Evolutionary conservation across 495 filamentous ascomycete species (phyloP).

Genomic region (Tuber brumale): DNA sequence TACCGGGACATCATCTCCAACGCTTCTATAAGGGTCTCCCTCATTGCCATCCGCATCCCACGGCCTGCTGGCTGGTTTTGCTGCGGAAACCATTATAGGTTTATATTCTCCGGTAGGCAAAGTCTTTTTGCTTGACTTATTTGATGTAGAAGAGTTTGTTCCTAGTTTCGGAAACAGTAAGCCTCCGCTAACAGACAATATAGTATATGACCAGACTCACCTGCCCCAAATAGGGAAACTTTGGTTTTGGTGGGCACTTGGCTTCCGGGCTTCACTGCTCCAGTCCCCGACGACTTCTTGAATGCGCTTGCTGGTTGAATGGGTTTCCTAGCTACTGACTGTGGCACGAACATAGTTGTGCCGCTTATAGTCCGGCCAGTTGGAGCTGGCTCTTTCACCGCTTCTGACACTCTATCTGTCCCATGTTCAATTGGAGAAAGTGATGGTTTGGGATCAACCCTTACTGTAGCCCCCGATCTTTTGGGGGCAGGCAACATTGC

Average conservation of each 20-base stretch:
- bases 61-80: slow-evolving; percentile 27
- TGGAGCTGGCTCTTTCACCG: slow-evolving; percentile 5
- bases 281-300: slow-evolving; percentile 19
- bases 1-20: background rate
- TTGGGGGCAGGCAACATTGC: slow-evolving; percentile 40
- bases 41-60: slow-evolving; percentile 7
- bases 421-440: slow-evolving; percentile 3
- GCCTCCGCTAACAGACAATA: background rate
- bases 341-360: slow-evolving; percentile 36
- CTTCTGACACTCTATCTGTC: slow-evolving; percentile 2
- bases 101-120: slow-evolving; percentile 33
- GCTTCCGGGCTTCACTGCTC: slow-evolving; percentile 5
- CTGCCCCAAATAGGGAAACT: slow-evolving; percentile 38
- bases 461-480: slow-evolving; percentile 25
- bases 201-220: slow-evolving; percentile 2
- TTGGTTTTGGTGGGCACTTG: slow-evolving; percentile 27
- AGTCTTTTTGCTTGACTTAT: slow-evolving; percentile 19
- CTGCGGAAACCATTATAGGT: slow-evolving; percentile 35
- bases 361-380: slow-evolving; percentile 8
- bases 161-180: slow-evolving; percentile 19
- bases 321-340: slow-evolving; percentile 38
- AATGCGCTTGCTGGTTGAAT: slow-evolving; percentile 40
- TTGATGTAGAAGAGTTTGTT: slow-evolving; percentile 20
- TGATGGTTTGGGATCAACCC: slow-evolving; percentile 10
- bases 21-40: slow-evolving; percentile 3